These are phyloP conservation scores for Moelleriella libera DNA, from an alignment of 2,329 filamentous ascomycete species.

Conservation along the genomic window DNA sequence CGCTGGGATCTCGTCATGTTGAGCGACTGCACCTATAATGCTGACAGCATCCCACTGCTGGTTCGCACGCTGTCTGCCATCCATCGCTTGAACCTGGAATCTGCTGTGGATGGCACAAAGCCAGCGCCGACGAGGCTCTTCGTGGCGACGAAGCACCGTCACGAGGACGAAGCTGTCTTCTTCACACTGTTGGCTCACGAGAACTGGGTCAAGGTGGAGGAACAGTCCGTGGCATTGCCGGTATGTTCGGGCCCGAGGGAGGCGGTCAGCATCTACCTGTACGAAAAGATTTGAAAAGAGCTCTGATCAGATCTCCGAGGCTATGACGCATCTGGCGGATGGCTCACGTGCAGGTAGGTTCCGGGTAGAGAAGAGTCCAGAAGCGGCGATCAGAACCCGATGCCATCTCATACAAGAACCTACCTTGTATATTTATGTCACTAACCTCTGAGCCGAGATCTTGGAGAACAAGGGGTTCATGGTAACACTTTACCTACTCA, in stretches of 20 bases:
- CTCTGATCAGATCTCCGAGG: not conserved
- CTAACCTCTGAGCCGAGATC: too few relatives aligned
- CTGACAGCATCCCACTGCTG: conserved; percentile 37
- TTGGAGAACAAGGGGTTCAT: too few relatives aligned
- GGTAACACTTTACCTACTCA: too few relatives aligned
- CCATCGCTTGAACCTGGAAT: conserved; percentile 20
- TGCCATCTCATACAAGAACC: too few relatives aligned
- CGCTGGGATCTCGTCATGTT: conserved; percentile 40
- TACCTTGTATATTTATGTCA: too few relatives aligned
- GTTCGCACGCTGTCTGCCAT: conserved; percentile 37
- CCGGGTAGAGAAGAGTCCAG: too few relatives aligned
- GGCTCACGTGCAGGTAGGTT: not conserved
- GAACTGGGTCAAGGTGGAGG: conserved; percentile 29
- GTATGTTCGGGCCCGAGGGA: conserved; percentile 29
- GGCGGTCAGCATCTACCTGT: conserved; percentile 37
- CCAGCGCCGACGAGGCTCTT: conserved; percentile 27
- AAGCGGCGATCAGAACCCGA: too few relatives aligned
- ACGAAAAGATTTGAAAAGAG: conserved; percentile 18
- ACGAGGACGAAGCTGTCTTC: conserved; percentile 34
- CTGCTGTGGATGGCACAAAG: conserved; percentile 6
- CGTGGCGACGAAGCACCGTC: conserved; percentile 41
- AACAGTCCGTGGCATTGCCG: conserved; percentile 28
- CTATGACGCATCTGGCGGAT: not conserved
- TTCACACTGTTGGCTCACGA: conserved; percentile 30
- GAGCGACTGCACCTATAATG: conserved; percentile 49